Evolutionary conservation across 768 basidiomycete genomes (phyloP).

Genomic region (Pleurotus tuoliensis): DNA sequence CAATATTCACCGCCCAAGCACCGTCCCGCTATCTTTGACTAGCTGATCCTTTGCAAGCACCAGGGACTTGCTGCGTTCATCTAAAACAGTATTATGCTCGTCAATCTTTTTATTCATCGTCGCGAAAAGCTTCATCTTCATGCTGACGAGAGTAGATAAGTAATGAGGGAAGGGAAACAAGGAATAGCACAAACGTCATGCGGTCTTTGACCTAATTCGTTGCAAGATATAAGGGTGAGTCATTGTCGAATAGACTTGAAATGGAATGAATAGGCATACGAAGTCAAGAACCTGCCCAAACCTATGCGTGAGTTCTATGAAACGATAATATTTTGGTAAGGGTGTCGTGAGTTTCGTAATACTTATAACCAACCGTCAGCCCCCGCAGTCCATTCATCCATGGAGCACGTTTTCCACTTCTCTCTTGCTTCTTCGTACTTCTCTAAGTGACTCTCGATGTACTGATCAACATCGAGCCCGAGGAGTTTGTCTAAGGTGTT

Average conservation of each 20-base stretch:
- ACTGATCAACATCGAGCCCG: slow-evolving; percentile 39
- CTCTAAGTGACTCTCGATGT: slow-evolving; percentile 35
- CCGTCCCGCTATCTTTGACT: slow-evolving; percentile 18
- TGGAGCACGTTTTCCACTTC: slow-evolving; percentile 46
- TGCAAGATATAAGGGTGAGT: neutral
- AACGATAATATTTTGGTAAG: neutral
- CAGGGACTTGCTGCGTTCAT: slow-evolving; percentile 37
- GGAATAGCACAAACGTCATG: slow-evolving; percentile 35
- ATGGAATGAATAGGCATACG: slow-evolving; percentile 25
- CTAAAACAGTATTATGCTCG: slow-evolving; percentile 34
- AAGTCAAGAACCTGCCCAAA: slow-evolving; percentile 46
- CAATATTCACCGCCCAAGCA: neutral
- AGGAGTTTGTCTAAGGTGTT: slow-evolving; percentile 34
- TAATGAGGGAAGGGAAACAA: neutral
- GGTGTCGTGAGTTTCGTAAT: neutral
- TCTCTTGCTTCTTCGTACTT: slow-evolving; percentile 39
- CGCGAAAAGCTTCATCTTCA: slow-evolving; percentile 45
- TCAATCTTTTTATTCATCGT: slow-evolving; percentile 38
- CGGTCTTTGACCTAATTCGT: slow-evolving; percentile 40
- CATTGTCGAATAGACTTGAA: neutral
- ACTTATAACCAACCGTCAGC: slow-evolving; percentile 36
- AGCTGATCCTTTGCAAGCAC: slow-evolving; percentile 31
- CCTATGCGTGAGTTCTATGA: slow-evolving; percentile 36
- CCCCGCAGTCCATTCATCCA: slow-evolving; percentile 54
- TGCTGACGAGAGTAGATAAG: slow-evolving; percentile 19